Conservation (phyloP, 1,284 basidiomycete species). For the Filobasidium uniguttulatum region DNA sequence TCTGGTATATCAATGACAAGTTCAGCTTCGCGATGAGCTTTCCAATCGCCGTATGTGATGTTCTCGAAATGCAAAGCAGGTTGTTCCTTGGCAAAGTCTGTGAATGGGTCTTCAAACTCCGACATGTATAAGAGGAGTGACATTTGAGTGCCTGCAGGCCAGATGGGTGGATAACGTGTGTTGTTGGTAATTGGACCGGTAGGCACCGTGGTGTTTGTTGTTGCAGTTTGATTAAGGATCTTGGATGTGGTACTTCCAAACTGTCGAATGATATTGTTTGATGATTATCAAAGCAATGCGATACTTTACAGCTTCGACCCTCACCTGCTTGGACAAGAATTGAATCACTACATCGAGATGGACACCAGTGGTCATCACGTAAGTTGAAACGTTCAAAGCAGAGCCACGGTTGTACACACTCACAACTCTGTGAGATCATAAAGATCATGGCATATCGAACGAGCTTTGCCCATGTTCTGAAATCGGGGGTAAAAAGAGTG, state of each 20-base stretch:
- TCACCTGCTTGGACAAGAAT: not conserved
- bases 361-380: too few relatives aligned
- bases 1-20: constrained; percentile 61
- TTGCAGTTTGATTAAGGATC: not conserved
- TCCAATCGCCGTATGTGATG: constrained; percentile 69
- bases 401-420: not conserved
- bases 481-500: too few relatives aligned
- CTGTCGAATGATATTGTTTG: too few relatives aligned
- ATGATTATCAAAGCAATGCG: too few relatives aligned
- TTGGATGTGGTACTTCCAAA: not conserved
- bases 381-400: too few relatives aligned
- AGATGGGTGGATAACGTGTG: constrained; percentile 21
- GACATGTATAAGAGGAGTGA: constrained; percentile 59
- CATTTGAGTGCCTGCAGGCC: constrained; percentile 36
- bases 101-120: constrained; percentile 36
- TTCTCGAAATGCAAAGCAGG: constrained; percentile 54
- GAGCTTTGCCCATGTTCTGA: not conserved
- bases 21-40: constrained; percentile 51
- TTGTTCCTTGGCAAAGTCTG: constrained; percentile 42
- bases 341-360: not conserved
- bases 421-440: not conserved
- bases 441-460: not conserved
- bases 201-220: not conserved
- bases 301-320: too few relatives aligned
- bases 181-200: not conserved